Evolutionary conservation across 192 early-diverging fungal genomes (phyloP), one percentile per base, ranked within the genome.

Genomic region (Pilaira anomala): DNA sequence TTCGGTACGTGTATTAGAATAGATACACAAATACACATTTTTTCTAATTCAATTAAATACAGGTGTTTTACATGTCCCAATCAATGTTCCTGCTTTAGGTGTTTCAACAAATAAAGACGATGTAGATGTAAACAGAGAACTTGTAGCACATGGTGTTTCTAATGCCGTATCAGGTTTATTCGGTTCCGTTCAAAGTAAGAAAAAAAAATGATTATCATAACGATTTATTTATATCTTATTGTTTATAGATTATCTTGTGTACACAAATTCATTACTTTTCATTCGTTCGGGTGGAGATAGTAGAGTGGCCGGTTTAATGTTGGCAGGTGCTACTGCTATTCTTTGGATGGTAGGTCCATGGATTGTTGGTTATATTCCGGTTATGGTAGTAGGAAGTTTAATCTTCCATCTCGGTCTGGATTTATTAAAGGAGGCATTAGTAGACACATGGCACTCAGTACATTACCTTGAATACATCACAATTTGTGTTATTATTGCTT

Each of bases 371-470:
- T 95, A 89, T 68, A 94, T 99, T 21, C 97, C 97, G 4, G 88
- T 91, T 1, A 90, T 98, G 79, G 89, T 97, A 12, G 93, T 99
- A 11, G 96, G 94, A 14, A 86, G 91, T 26, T 78, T 98, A 8
- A 99, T 99, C 56, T 98, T 99, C 76, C 94, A 97, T 64, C 78
- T 99, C 28, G 97, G 94, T 3, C 73, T 98, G 57, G 97, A 99
- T 65, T 79, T 99, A 26, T 58, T 98, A 30, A 93, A 92, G 51
- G 96, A 98, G 68, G 91, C 91, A 3, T 72, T 99, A 14, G 73
- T 88, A 45, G 96, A 99, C 68, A 93, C 96, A 0, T 83, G 87
- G 76, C 83, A 85, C 26, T 84, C 87, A 12, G 93, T 96, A 5
- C 91, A 93, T 58, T 78, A 79, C 18, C 77, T 95, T 19, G 97